Conservation (phyloP, 352 stramenopile genomes). For the Chrysophaeum taylorii region DNA sequence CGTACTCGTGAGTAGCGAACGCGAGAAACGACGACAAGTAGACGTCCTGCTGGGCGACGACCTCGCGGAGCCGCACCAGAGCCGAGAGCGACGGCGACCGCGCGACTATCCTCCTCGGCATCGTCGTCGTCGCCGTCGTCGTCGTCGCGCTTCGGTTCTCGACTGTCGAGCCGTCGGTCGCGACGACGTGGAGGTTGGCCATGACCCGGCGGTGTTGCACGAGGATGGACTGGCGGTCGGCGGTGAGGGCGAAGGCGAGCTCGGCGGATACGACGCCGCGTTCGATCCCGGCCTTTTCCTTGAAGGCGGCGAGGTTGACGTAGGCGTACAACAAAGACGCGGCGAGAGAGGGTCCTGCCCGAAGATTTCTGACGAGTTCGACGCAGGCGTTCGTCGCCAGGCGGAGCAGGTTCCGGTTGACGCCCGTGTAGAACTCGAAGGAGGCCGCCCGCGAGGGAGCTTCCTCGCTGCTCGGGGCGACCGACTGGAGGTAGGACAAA, state of each 20-base stretch:
- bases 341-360: background rate
- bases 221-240: background rate
- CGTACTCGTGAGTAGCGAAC: background rate
- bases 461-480: too few relatives aligned
- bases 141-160: too few relatives aligned
- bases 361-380: background rate
- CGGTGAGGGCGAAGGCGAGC: too few relatives aligned
- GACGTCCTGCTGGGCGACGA: background rate
- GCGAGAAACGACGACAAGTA: background rate
- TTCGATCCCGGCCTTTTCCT: background rate
- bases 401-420: background rate
- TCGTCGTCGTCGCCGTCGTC: too few relatives aligned
- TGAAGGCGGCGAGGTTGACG: background rate
- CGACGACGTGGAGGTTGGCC: too few relatives aligned
- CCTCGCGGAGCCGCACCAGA: background rate
- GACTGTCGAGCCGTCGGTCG: too few relatives aligned
- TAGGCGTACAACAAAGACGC: too few relatives aligned
- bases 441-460: background rate
- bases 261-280: background rate
- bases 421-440: background rate
- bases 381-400: background rate
- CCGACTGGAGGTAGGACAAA: too few relatives aligned
- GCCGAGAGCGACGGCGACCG: too few relatives aligned
- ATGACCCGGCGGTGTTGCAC: too few relatives aligned
- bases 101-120: too few relatives aligned